Conservation (phyloP, 257 asterid genomes). For the Solanum phureja region DNA sequence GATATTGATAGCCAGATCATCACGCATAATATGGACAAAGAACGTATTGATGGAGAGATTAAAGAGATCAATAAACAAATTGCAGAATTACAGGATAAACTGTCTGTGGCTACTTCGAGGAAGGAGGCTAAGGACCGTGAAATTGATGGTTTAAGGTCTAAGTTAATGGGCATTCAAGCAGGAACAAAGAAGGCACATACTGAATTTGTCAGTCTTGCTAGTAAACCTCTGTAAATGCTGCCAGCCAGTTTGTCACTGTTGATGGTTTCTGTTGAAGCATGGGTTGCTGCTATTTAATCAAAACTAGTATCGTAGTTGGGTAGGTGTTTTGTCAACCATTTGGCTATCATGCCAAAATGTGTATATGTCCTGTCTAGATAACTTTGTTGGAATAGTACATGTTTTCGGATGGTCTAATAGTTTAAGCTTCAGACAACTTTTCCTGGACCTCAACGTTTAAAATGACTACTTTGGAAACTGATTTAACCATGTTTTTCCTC, state of each 20-base stretch:
- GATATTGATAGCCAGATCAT: constrained; percentile 18
- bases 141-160: constrained; percentile 21
- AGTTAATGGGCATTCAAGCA: constrained; percentile 17
- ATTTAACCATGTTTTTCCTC: not conserved
- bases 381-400: not conserved
- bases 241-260: not conserved
- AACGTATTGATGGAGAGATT: constrained; percentile 28
- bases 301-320: not conserved
- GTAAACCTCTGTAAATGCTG: not conserved
- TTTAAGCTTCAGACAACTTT: not conserved
- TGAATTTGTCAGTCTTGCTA: constrained; percentile 21
- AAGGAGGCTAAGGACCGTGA: constrained; percentile 28
- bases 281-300: not conserved
- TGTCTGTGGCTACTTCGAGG: constrained; percentile 6
- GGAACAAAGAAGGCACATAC: constrained; percentile 3
- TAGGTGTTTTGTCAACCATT: not conserved
- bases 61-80: constrained; percentile 31
- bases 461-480: not conserved
- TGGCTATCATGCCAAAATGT: not conserved
- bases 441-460: not conserved
- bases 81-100: constrained; percentile 32
- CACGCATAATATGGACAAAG: constrained; percentile 11
- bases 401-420: not conserved
- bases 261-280: not conserved
- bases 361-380: not conserved